Conservation (phyloP, 2,329 filamentous ascomycete species). For the Pseudogymnoascus sp. region DNA sequence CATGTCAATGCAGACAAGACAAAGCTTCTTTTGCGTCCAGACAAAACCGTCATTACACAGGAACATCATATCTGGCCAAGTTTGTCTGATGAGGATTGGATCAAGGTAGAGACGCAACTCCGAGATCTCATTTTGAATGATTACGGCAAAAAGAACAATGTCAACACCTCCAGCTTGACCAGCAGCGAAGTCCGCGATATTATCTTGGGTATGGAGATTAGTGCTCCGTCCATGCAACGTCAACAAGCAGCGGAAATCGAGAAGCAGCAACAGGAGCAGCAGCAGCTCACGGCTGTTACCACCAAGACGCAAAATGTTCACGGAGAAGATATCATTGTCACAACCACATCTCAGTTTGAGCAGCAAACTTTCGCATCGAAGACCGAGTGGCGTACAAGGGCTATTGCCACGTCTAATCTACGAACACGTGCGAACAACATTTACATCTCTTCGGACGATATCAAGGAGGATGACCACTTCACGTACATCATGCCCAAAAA, state of each 20-base stretch:
- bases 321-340: slow-evolving; percentile 96
- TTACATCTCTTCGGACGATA: slow-evolving; percentile 93
- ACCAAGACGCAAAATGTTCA: slow-evolving; percentile 97
- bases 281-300: slow-evolving; percentile 91
- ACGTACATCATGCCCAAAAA: slow-evolving; percentile 99
- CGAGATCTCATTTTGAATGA: slow-evolving; percentile 95
- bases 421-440: slow-evolving; percentile 95
- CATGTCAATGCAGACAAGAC: slow-evolving; percentile 99
- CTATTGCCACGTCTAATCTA: slow-evolving; percentile 92
- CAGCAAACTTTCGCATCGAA: slow-evolving; percentile 97
- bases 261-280: slow-evolving; percentile 95
- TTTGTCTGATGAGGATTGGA: slow-evolving; percentile 92
- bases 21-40: slow-evolving; percentile 85
- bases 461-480: slow-evolving; percentile 67
- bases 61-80: slow-evolving; percentile 99
- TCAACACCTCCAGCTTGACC: slow-evolving; percentile 94
- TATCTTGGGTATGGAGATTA: slow-evolving; percentile 99
- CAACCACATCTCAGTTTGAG: slow-evolving; percentile 95
- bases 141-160: slow-evolving; percentile 99
- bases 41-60: slow-evolving; percentile 97
- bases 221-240: slow-evolving; percentile 92
- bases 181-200: slow-evolving; percentile 97
- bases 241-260: slow-evolving; percentile 98
- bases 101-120: slow-evolving; percentile 96
- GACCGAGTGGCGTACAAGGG: slow-evolving; percentile 95